These are phyloP conservation scores for Taxawa tesnikishii DNA, from an alignment of 2,329 filamentous ascomycete genomes.

Conservation along the genomic window DNA sequence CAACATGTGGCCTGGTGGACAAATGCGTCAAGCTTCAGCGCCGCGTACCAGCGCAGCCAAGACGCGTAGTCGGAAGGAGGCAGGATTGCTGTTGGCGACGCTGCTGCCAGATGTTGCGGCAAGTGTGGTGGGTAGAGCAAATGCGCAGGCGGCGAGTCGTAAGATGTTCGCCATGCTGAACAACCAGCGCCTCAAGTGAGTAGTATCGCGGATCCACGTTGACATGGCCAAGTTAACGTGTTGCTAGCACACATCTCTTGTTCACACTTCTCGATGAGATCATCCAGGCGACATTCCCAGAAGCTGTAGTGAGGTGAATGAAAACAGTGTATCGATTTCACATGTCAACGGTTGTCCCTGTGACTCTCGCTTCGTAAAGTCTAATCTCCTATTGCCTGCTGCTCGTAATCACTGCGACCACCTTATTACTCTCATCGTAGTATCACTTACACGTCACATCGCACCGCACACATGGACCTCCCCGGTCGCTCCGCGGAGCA, in stretches of 20 bases:
- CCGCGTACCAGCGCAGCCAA: constrained; percentile 61
- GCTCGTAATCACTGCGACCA: too few species aligned
- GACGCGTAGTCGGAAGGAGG: constrained; percentile 70
- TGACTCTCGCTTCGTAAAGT: too few species aligned
- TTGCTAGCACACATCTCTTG: constrained; percentile 33
- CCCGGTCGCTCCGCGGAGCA: too few species aligned
- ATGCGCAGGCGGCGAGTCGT: constrained; percentile 80
- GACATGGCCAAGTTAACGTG: constrained; percentile 12
- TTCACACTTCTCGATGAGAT: constrained; percentile 38
- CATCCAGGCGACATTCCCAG: constrained; percentile 30
- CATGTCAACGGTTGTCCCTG: too few species aligned
- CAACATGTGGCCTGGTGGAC: constrained; percentile 69
- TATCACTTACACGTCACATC: too few species aligned
- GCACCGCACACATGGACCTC: too few species aligned
- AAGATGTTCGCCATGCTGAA: constrained; percentile 86
- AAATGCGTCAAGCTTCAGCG: constrained; percentile 34
- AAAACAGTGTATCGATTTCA: too few species aligned
- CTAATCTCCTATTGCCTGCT: too few species aligned
- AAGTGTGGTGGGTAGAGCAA: constrained; percentile 83
- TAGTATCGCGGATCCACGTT: constrained; percentile 13
- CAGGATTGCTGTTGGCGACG: constrained; percentile 77
- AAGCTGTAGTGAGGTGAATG: constrained; percentile 10
- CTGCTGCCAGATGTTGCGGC: constrained; percentile 83
- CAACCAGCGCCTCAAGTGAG: constrained; percentile 79
- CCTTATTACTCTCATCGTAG: too few species aligned